A percentile compares a stretch with the other conserved stretches of the same genome.
Evolutionary conservation across 352 stramenopile species (phyloP).

Genomic region (Achlya hypogyna): DNA sequence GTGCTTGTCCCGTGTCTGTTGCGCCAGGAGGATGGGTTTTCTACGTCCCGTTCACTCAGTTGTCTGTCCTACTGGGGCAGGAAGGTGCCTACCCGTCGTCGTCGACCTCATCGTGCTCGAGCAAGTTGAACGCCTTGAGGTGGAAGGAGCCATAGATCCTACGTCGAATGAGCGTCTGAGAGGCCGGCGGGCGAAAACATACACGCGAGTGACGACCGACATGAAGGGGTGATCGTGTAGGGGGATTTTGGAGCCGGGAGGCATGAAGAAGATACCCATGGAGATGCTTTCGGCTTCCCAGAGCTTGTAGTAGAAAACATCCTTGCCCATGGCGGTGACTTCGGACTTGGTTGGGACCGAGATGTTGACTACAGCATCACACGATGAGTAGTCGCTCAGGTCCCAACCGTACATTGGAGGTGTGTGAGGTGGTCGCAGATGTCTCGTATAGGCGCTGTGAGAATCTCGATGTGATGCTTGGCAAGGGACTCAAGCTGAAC

Average conservation of each 20-base stretch:
- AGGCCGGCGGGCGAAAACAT: not conserved
- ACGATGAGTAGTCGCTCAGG: not conserved
- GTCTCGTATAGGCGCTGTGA: conserved; percentile 16
- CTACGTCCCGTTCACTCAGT: not conserved
- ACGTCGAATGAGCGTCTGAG: not conserved
- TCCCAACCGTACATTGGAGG: not conserved
- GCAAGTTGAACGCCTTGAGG: conserved; percentile 53
- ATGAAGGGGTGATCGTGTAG: conserved; percentile 79
- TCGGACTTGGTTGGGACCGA: conserved; percentile 1
- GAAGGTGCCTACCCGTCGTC: conserved; percentile 9
- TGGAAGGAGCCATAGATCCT: conserved; percentile 57
- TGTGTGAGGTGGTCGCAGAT: conserved; percentile 13
- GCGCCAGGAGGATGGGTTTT: conserved; percentile 15
- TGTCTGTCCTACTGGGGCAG: not conserved
- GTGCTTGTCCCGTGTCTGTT: not conserved
- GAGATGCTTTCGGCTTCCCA: conserved; percentile 78
- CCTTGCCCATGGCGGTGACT: conserved; percentile 23
- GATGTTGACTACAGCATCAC: conserved; percentile 8
- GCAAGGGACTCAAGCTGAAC: conserved; percentile 13
- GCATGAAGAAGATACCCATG: conserved; percentile 80
- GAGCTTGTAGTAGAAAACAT: conserved; percentile 81
- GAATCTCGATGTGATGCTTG: not conserved
- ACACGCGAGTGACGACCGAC: conserved; percentile 71
- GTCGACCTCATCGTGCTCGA: conserved; percentile 35
- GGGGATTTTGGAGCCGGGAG: conserved; percentile 54